Evolutionary conservation across 163 green algal genomes (phyloP), one percentile per base, ranked within the genome.

Genomic region (Chlamydomonas reinhardtii): DNA sequence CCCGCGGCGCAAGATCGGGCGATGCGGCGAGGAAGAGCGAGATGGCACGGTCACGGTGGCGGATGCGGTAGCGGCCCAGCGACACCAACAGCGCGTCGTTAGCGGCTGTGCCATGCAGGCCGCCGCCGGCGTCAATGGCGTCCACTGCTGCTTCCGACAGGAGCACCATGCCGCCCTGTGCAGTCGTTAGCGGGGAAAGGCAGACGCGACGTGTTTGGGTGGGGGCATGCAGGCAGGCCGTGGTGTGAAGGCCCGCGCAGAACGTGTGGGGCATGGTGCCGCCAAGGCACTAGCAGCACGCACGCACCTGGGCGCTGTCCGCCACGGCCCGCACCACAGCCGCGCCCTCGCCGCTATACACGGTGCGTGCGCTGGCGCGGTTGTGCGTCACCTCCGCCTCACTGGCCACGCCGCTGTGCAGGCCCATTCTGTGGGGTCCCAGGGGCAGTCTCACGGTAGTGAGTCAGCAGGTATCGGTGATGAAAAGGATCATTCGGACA

Each of bases 141-240:
- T 68, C 68, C 24, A 71, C 11, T 12, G 31, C 48, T 4, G 78
- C 22, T 20, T 61, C 78, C n/a, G 52, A 78, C 19, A 85, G 68
- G 22, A 85, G 68, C 27, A 85, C 52, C 48, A 77, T 64, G 52
- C 78, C 78, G 78, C 78, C 78, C 78, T 85, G 77, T n/a, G n/a
- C n/a, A n/a, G n/a, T n/a, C n/a, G n/a, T 22, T 1, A 17, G 62
- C 64, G 27, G 5, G 62, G 20, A 70, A 15, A 32, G 62, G n/a
- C n/a, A n/a, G n/a, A n/a, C n/a, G n/a, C n/a, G n/a, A n/a, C n/a
- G n/a, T n/a, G n/a, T n/a, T n/a, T n/a, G n/a, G n/a, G n/a, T n/a
- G n/a, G n/a, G 3, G n/a, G 62, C 56, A 65, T 65, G 20, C 5
- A 22, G 56, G 19, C 3, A 25, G 56, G 22, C 3, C 20, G 56